These are phyloP conservation scores for Pseudevernia furfuracea DNA, from an alignment of 495 filamentous ascomycete species.

Conservation along the genomic window DNA sequence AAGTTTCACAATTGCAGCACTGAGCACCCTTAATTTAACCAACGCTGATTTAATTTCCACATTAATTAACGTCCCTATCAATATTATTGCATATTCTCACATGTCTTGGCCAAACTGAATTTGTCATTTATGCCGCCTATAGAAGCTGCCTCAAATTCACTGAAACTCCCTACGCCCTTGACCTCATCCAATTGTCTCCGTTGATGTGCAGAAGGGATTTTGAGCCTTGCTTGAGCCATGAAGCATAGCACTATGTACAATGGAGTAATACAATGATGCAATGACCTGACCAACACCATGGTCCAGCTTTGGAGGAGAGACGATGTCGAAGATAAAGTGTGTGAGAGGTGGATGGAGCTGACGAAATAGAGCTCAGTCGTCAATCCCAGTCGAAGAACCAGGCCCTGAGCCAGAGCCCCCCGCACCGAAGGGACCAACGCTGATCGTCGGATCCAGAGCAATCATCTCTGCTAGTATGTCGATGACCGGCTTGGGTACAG, in stretches of 20 bases:
- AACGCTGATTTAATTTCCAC: no score
- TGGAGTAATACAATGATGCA: constrained; percentile 7
- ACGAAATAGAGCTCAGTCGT: constrained; percentile 11
- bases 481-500: constrained; percentile 87
- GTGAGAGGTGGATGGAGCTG: neutral
- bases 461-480: constrained; percentile 98
- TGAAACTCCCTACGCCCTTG: neutral
- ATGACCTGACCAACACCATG: neutral
- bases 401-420: constrained; percentile 14
- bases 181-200: constrained; percentile 3
- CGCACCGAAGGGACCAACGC: constrained; percentile 15
- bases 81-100: neutral
- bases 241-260: constrained; percentile 7
- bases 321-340: neutral
- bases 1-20: neutral
- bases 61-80: no score
- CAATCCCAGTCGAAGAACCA: constrained; percentile 11
- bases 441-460: constrained; percentile 57
- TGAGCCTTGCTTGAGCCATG: neutral
- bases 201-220: neutral
- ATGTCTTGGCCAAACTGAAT: neutral
- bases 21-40: neutral
- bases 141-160: neutral
- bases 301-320: constrained; percentile 5
- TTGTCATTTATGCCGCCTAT: neutral